Conservation (phyloP, 75 land plant genomes). For the Sequoia sempervirens region DNA sequence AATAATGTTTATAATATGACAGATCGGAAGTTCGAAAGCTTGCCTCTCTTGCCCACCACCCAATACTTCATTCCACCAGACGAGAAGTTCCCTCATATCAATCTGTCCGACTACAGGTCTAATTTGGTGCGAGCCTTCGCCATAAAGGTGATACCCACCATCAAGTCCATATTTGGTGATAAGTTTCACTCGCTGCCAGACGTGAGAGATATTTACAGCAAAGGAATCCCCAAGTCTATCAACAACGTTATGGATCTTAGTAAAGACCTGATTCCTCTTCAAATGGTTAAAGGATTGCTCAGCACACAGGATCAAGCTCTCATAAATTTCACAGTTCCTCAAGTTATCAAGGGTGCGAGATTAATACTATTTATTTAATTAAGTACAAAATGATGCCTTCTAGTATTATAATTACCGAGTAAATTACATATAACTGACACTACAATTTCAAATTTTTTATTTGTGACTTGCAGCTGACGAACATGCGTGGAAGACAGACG, state of each 20-base stretch:
- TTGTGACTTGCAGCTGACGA: no score
- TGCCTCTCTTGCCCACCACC: not conserved
- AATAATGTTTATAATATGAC: not conserved
- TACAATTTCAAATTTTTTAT: no score
- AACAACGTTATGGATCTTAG: not conserved
- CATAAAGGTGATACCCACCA: constrained; percentile 25
- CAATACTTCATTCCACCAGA: constrained; percentile 32
- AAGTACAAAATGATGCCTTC: not conserved
- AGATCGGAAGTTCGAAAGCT: not conserved
- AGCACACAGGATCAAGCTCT: not conserved
- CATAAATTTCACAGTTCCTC: constrained; percentile 7
- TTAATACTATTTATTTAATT: not conserved
- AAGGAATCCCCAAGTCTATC: not conserved
- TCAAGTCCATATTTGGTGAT: constrained; percentile 16
- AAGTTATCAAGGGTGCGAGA: constrained; percentile 8
- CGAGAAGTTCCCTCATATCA: constrained; percentile 39
- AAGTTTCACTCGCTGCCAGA: constrained; percentile 27
- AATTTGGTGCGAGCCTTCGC: constrained; percentile 18
- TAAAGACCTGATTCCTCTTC: constrained; percentile 1
- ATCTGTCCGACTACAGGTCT: constrained; percentile 32
- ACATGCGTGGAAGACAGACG: no score
- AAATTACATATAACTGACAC: no score
- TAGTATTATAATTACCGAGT: no score
- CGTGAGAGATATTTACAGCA: constrained; percentile 13
- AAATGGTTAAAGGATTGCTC: not conserved